Evolutionary conservation across 192 early-diverging fungal genomes (phyloP).

Genomic region (Linnemannia schmuckeri): DNA sequence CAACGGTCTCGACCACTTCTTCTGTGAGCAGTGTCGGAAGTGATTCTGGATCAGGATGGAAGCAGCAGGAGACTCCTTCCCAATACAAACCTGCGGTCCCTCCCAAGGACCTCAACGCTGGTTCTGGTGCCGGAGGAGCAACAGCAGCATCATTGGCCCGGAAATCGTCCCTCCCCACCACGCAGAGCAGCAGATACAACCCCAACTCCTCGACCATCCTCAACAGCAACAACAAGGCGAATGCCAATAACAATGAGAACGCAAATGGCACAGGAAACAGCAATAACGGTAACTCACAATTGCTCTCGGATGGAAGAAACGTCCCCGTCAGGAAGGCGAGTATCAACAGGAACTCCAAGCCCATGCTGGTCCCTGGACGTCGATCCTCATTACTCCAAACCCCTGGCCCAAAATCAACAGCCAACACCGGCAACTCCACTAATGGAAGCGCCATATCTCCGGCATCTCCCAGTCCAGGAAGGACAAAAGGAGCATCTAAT

Average conservation of each 20-base stretch:
- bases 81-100: not conserved
- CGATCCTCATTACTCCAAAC: slow-evolving; percentile 37
- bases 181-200: not conserved
- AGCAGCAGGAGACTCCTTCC: slow-evolving; percentile 1
- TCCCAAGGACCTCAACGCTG: not conserved
- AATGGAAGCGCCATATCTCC: not conserved
- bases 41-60: not conserved
- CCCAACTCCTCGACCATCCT: not conserved
- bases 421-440: slow-evolving; percentile 4
- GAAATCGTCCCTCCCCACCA: slow-evolving; percentile 31
- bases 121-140: not conserved
- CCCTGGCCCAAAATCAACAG: slow-evolving; percentile 1
- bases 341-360: slow-evolving; percentile 14
- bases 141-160: slow-evolving; percentile 8
- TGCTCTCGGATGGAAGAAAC: not conserved
- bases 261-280: not conserved
- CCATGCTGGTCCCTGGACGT: slow-evolving; percentile 41
- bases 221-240: not conserved
- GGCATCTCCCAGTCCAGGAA: slow-evolving; percentile 1
- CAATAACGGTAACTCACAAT: not conserved
- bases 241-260: not conserved
- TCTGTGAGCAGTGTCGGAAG: slow-evolving; percentile 21
- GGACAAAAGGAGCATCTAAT: not conserved
- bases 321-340: slow-evolving; percentile 22
- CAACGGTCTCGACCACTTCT: slow-evolving; percentile 4